These are phyloP conservation scores for Eucalyptus paniculata DNA, from an alignment of 345 rosid genomes.

Conservation along the genomic window DNA sequence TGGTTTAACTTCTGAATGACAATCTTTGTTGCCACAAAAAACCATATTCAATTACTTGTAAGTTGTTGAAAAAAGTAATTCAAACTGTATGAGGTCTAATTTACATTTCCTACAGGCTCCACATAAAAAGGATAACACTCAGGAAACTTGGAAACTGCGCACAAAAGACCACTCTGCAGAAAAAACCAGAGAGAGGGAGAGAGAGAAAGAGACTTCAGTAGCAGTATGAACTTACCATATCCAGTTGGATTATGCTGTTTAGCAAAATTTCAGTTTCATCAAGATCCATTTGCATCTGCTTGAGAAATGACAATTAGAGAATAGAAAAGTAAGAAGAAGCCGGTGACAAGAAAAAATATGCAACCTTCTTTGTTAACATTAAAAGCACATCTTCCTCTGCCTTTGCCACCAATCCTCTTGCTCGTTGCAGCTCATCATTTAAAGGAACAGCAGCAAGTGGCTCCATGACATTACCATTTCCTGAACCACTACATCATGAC, in stretches of 20 bases:
- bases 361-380: conserved; percentile 65
- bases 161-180: neutral
- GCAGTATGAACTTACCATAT: conserved; percentile 38
- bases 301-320: conserved; percentile 7
- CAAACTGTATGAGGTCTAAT: neutral
- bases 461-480: conserved; percentile 57
- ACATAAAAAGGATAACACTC: neutral
- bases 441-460: conserved; percentile 75
- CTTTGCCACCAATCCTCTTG: conserved; percentile 56
- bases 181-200: neutral
- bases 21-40: neutral
- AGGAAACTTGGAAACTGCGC: neutral
- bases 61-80: neutral
- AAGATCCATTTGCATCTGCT: conserved; percentile 62
- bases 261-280: conserved; percentile 42
- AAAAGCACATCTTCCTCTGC: conserved; percentile 77
- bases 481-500: conserved; percentile 63
- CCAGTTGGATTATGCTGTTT: conserved; percentile 41
- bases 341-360: neutral
- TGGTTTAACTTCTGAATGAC: neutral
- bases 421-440: conserved; percentile 77
- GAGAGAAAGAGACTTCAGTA: neutral
- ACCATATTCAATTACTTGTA: neutral
- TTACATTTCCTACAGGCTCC: neutral
- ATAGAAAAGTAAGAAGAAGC: neutral